Percentiles rank a stretch among this genome's conserved stretches.
Evolutionary conservation across 495 filamentous ascomycete genomes (phyloP).

Genomic region (Tetracladium setigerum): DNA sequence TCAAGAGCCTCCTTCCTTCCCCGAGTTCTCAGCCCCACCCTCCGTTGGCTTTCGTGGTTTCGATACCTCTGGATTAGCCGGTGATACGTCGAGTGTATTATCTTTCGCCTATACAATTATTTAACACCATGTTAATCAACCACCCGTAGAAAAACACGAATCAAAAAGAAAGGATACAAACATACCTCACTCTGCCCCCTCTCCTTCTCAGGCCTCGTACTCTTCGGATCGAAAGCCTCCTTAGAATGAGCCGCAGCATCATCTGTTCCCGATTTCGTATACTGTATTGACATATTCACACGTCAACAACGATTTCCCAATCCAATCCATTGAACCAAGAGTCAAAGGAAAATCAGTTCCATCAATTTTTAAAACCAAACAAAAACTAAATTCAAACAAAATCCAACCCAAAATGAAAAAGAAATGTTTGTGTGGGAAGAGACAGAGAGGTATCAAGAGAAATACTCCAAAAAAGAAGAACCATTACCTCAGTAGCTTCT

Average conservation of each 20-base stretch:
- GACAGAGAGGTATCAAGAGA: too few species aligned
- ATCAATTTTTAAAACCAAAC: too few species aligned
- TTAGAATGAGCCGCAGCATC: conserved; percentile 38
- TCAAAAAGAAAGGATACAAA: conserved; percentile 10
- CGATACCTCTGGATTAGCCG: conserved; percentile 53
- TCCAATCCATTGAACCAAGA: too few species aligned
- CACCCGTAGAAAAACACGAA: too few species aligned
- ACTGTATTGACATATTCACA: too few species aligned
- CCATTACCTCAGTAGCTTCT: conserved; percentile 31
- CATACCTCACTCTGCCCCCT: conserved; percentile 31
- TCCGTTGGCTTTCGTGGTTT: conserved; percentile 36
- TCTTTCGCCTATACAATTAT: conserved; percentile 9
- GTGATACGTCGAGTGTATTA: conserved; percentile 51
- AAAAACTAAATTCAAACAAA: too few species aligned
- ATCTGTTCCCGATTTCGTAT: conserved; percentile 51
- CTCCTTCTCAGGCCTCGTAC: conserved; percentile 49
- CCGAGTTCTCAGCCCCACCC: conserved; percentile 35
- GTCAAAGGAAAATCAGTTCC: too few species aligned
- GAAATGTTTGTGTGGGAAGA: too few species aligned
- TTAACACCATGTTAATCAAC: background rate
- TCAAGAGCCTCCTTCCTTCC: conserved; percentile 17
- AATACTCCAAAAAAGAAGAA: too few species aligned
- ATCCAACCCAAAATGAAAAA: too few species aligned
- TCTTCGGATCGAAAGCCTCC: conserved; percentile 51
- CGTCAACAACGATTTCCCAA: too few species aligned